Percentiles rank a stretch among this genome's conserved stretches.
phyloP scores from a whole-genome alignment of 1,139 yeast species.

The Diutina mesorugosa region DNA sequence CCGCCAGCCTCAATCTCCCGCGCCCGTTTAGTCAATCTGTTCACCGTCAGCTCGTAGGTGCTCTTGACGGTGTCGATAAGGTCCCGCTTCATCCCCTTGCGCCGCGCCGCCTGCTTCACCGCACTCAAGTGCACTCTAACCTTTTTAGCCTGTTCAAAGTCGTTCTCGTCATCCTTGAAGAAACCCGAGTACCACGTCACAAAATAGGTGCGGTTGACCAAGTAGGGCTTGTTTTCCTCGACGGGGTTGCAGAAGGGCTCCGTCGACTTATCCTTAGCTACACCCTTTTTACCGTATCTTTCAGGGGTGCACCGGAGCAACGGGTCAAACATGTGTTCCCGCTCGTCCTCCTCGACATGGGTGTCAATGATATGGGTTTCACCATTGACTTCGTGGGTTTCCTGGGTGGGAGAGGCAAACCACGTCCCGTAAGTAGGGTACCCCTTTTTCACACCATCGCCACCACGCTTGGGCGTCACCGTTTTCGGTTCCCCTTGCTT shows the following conservation, averaged over 20 bases:
- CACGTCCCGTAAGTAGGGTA: conserved; percentile 67
- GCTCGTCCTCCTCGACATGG: conserved; percentile 50
- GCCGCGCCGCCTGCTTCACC: conserved; percentile 39
- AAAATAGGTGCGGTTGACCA: conserved; percentile 53
- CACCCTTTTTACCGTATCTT: conserved; percentile 50
- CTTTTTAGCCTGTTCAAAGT: conserved; percentile 13
- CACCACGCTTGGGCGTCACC: conserved; percentile 57
- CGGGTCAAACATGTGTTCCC: conserved; percentile 62
- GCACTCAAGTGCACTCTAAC: conserved; percentile 60
- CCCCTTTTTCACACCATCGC: conserved; percentile 53
- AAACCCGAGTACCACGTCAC: conserved; percentile 71
- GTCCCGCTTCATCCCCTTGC: conserved; percentile 42
- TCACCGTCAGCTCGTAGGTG: neutral
- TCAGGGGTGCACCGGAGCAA: conserved; percentile 79
- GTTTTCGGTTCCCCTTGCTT: conserved; percentile 77
- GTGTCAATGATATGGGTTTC: conserved; percentile 42
- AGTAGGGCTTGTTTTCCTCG: conserved; percentile 40
- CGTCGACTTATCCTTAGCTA: conserved; percentile 38
- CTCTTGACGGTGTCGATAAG: neutral
- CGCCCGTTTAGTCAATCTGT: conserved; percentile 15
- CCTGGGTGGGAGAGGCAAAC: conserved; percentile 58
- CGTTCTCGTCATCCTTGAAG: conserved; percentile 27
- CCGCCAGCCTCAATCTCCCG: conserved; percentile 28
- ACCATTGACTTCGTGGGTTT: conserved; percentile 37
- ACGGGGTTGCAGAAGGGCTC: conserved; percentile 76